Evolutionary conservation across 495 filamentous ascomycete species (phyloP).

Genomic region (Tetracladium setigerum): DNA sequence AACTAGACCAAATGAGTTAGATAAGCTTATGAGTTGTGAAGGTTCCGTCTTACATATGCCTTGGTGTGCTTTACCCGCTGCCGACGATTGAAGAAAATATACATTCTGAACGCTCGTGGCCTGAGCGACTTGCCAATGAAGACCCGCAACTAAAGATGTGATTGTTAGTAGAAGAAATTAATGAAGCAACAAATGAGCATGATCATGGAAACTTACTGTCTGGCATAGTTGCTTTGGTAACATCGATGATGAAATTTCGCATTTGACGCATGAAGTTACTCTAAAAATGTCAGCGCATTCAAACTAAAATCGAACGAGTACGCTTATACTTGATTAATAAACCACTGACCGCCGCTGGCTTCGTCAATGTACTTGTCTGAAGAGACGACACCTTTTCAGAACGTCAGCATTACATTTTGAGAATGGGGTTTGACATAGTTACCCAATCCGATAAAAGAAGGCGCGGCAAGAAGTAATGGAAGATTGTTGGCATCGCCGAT

Average conservation of each 20-base stretch:
- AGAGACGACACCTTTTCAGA: conserved; percentile 60
- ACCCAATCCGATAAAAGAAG: neutral
- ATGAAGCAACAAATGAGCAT: no score
- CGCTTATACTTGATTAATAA: conserved; percentile 14
- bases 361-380: conserved; percentile 37
- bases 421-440: conserved; percentile 35
- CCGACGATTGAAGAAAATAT: conserved; percentile 22
- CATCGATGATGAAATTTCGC: conserved; percentile 88
- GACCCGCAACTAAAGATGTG: neutral
- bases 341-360: conserved; percentile 19
- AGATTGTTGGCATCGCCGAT: conserved; percentile 27
- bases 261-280: conserved; percentile 81
- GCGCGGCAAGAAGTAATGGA: neutral
- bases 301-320: conserved; percentile 34
- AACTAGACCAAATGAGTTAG: conserved; percentile 25
- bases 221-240: conserved; percentile 53
- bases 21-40: neutral
- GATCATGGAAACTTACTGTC: no score
- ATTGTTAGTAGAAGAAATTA: no score
- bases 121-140: conserved; percentile 3
- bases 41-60: neutral
- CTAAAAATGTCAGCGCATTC: conserved; percentile 18
- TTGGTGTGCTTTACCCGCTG: neutral
- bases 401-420: conserved; percentile 59
- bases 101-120: neutral